Base-by-base conservation (phyloP, 305 asterid genomes). In the Fraxinus sp. region DNA sequence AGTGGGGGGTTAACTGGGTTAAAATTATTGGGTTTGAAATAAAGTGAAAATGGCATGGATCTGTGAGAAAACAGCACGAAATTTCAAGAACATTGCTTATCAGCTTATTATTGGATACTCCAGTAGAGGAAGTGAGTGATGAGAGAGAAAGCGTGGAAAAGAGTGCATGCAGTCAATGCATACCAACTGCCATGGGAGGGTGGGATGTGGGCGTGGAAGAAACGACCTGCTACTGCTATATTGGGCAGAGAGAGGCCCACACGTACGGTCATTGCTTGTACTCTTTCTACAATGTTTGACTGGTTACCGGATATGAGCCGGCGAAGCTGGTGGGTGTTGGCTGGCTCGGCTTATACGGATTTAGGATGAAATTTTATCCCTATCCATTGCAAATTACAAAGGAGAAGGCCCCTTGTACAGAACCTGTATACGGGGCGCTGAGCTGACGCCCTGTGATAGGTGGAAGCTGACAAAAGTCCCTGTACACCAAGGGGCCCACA, bases 141-240 rank as follows among this genome's bases (percentile, higher is more conserved):
- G 66, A 22, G 49, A 52, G 64, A 11, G 80, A 28, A 71, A 1
- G 49, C 9, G 81, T 72, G 80, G 80, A 88, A 81, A 86, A 0
- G 32, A 20, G 84, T 64, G 80, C 91, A 89, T 84, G 87, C 89
- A 88, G 80, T 87, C 86, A 87, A 87, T 90, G 94, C 90, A 84
- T 57, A 83, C 87, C 89, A 93, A 92, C 96, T 90, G 90, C 93
- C 89, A 88, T 84, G 79, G 77, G 36, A 22, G 80, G 74, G 62
- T 72, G 83, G 81, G 78, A 77, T 52, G 86, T 78, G 77, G 79
- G 87, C 33, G 13, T 52, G 64, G 64, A n/a, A 52, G 89, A 87
- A 84, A 83, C 86, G 85, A 89, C 89, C 89, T 87, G 86, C 87
- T 87, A 76, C 89, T 84, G 84, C 87, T 88, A 85, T 79, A 83